These are phyloP conservation scores for Chionographis japonica DNA, from an alignment of 106 monocot species.

Conservation along the genomic window DNA sequence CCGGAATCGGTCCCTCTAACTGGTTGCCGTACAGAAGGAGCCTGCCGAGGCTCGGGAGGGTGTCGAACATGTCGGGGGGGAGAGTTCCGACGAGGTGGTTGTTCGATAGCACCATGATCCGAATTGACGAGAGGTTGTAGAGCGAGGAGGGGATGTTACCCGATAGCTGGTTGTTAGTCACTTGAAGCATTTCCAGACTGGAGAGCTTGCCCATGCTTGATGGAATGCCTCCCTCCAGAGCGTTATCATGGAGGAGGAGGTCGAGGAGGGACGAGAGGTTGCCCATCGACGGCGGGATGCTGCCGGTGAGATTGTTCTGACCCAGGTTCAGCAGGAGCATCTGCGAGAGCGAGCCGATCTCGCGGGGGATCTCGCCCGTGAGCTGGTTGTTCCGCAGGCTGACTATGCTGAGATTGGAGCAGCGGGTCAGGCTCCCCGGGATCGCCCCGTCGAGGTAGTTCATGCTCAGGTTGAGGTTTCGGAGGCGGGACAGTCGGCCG, in stretches of 20 bases:
- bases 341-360: conserved; percentile 4
- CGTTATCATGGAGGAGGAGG: not conserved
- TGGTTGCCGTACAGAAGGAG: conserved; percentile 9
- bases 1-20: conserved; percentile 12
- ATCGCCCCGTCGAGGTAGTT: conserved; percentile 34
- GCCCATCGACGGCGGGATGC: conserved; percentile 18
- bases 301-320: conserved; percentile 19
- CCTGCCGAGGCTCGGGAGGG: conserved; percentile 4
- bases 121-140: conserved; percentile 17
- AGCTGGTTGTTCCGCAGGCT: conserved; percentile 19
- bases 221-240: conserved; percentile 7
- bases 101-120: not conserved
- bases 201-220: not conserved
- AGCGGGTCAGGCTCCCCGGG: conserved; percentile 10
- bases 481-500: conserved; percentile 10
- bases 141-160: conserved; percentile 17
- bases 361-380: conserved; percentile 6
- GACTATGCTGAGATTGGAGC: not conserved
- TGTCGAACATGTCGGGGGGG: conserved; percentile 10
- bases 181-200: not conserved
- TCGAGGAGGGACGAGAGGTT: conserved; percentile 12
- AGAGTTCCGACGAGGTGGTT: conserved; percentile 13
- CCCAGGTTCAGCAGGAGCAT: not conserved
- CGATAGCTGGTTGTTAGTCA: conserved; percentile 2
- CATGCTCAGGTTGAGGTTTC: conserved; percentile 8